phyloP scores from a whole-genome alignment of 768 basidiomycete genomes.

The Tremella mesenterica region DNA sequence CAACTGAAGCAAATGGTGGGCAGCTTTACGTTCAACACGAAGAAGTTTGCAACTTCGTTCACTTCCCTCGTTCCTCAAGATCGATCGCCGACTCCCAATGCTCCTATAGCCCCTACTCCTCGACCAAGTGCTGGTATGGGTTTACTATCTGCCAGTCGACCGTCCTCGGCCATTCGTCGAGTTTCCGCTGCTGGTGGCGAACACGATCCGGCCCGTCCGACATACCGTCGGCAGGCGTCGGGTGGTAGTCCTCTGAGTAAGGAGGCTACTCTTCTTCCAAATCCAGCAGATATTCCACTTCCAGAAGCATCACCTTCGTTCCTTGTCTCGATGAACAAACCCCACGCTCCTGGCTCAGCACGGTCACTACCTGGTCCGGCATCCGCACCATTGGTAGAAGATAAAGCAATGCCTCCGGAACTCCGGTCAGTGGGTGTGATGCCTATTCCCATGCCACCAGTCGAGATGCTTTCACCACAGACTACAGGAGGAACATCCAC shows the following conservation, averaged over 20 bases:
- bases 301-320: slow-evolving; percentile 1
- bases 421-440: slow-evolving; percentile 11
- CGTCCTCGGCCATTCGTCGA: slow-evolving; percentile 9
- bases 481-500: slow-evolving; percentile 21
- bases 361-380: slow-evolving; percentile 27
- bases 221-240: slow-evolving; percentile 13
- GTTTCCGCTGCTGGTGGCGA: slow-evolving; percentile 1
- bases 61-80: background rate
- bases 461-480: slow-evolving; percentile 18
- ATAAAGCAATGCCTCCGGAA: slow-evolving; percentile 5
- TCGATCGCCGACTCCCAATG: background rate
- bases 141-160: slow-evolving; percentile 25
- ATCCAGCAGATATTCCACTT: background rate
- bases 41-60: background rate
- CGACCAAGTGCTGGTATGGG: slow-evolving; percentile 16
- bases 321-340: background rate
- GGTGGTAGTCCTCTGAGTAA: slow-evolving; percentile 4
- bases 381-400: slow-evolving; percentile 9
- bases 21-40: slow-evolving; percentile 25
- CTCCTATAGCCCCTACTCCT: background rate
- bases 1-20: slow-evolving; percentile 34
- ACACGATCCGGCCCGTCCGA: slow-evolving; percentile 4
- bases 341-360: slow-evolving; percentile 3
- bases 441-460: background rate
- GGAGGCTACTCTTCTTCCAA: background rate